These are phyloP conservation scores for Podospora anserina DNA, from an alignment of 495 filamentous ascomycete genomes.

Conservation along the genomic window DNA sequence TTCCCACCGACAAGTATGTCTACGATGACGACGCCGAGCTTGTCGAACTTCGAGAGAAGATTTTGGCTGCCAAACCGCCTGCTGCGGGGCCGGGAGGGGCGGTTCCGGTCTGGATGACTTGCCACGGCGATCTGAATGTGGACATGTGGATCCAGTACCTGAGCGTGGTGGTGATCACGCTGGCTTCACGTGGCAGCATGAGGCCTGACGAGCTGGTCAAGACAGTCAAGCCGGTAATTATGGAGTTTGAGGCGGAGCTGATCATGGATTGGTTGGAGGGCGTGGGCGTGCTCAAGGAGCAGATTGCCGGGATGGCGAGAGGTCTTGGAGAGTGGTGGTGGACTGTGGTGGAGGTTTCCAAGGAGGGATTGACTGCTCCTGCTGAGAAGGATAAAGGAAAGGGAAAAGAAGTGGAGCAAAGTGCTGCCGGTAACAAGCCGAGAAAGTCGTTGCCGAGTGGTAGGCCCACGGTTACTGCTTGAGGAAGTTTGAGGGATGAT, in stretches of 20 bases:
- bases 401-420: neutral
- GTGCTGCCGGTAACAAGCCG: constrained; percentile 6
- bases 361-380: constrained; percentile 18
- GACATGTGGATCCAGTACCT: constrained; percentile 65
- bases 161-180: constrained; percentile 53
- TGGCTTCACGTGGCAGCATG: constrained; percentile 60
- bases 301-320: constrained; percentile 43
- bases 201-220: constrained; percentile 49
- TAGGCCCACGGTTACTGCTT: neutral
- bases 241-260: constrained; percentile 63
- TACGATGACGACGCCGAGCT: constrained; percentile 55
- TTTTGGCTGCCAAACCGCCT: constrained; percentile 33
- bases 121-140: constrained; percentile 60
- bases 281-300: constrained; percentile 44
- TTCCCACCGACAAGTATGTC: constrained; percentile 57
- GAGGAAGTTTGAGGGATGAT: neutral
- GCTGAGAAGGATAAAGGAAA: neutral
- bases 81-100: constrained; percentile 35
- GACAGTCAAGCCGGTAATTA: constrained; percentile 59
- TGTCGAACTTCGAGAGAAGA: constrained; percentile 35
- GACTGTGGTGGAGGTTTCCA: constrained; percentile 41
- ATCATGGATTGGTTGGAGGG: constrained; percentile 62
- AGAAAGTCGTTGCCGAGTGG: constrained; percentile 17
- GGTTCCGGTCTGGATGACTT: constrained; percentile 77
- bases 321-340: constrained; percentile 69